Conservation (phyloP, 768 basidiomycete species). For the Fomitopsis pulvina region DNA sequence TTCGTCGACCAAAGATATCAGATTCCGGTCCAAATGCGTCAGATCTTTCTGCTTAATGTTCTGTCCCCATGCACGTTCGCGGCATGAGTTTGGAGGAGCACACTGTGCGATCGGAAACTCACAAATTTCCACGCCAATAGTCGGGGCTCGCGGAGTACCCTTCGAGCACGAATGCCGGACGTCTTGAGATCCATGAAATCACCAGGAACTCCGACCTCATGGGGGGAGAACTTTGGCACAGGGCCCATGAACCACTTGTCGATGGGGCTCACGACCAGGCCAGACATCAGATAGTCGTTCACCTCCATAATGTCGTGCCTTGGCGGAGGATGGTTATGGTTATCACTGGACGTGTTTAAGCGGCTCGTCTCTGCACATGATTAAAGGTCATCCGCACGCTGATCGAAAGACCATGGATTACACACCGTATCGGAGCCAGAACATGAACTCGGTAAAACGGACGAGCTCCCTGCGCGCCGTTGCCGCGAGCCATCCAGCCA, state of each 20-base stretch:
- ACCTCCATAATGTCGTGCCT: constrained; percentile 76
- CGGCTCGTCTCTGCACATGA: constrained; percentile 37
- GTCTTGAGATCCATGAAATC: constrained; percentile 29
- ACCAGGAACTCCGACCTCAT: constrained; percentile 41
- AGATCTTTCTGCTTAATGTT: constrained; percentile 42
- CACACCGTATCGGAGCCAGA: constrained; percentile 71
- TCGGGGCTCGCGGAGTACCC: constrained; percentile 39
- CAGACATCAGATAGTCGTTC: constrained; percentile 70
- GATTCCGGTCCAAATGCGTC: constrained; percentile 57
- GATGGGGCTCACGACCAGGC: constrained; percentile 60
- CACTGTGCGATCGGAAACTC: not conserved
- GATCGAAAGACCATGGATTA: constrained; percentile 6
- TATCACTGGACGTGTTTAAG: constrained; percentile 47
- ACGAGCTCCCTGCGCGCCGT: constrained; percentile 59
- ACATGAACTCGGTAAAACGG: constrained; percentile 74
- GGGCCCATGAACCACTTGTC: constrained; percentile 79
- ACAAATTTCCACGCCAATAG: constrained; percentile 4
- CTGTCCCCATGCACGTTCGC: constrained; percentile 24
- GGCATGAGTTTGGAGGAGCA: not conserved
- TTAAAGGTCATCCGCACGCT: not conserved
- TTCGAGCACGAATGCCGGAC: constrained; percentile 41
- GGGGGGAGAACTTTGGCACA: constrained; percentile 41
- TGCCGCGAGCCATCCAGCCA: constrained; percentile 63
- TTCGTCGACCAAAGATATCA: constrained; percentile 58
- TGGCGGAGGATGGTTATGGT: constrained; percentile 33